Percentiles rank a stretch among this genome's conserved stretches.
Conservation (phyloP, 1,139 yeast species). For the Pichia sp. region DNA sequence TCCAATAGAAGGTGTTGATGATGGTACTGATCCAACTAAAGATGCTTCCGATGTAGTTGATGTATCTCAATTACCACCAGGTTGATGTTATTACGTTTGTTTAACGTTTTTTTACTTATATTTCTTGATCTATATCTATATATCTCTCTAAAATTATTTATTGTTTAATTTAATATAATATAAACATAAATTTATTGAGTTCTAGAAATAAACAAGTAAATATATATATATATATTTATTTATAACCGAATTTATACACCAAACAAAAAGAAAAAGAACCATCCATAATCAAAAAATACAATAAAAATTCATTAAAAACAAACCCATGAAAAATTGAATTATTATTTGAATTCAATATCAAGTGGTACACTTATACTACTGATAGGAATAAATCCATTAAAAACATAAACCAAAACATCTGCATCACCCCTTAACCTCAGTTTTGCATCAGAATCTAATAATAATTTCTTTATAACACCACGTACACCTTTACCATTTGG, state of each 20-base stretch:
- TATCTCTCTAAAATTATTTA: background rate
- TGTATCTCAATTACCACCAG: constrained; percentile 87
- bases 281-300: background rate
- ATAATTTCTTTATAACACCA: constrained; percentile 27
- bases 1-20: constrained; percentile 52
- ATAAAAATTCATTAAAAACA: background rate
- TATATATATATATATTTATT: no score
- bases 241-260: background rate
- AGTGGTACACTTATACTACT: constrained; percentile 29
- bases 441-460: constrained; percentile 27
- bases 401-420: constrained; percentile 24
- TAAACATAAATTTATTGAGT: no score
- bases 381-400: constrained; percentile 30
- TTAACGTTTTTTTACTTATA: background rate
- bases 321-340: background rate
- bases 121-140: background rate
- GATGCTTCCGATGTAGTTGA: constrained; percentile 67
- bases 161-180: background rate
- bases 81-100: constrained; percentile 38
- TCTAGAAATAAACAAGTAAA: no score
- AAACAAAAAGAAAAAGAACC: constrained; percentile 2
- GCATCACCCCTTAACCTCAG: constrained; percentile 32
- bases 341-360: constrained; percentile 18
- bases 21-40: constrained; percentile 38
- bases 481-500: constrained; percentile 30